Percentiles rank a stretch among this genome's conserved stretches.
These are phyloP conservation scores for Ajuga chamaepitys DNA, from an alignment of 257 asterid genomes.

Conservation along the genomic window DNA sequence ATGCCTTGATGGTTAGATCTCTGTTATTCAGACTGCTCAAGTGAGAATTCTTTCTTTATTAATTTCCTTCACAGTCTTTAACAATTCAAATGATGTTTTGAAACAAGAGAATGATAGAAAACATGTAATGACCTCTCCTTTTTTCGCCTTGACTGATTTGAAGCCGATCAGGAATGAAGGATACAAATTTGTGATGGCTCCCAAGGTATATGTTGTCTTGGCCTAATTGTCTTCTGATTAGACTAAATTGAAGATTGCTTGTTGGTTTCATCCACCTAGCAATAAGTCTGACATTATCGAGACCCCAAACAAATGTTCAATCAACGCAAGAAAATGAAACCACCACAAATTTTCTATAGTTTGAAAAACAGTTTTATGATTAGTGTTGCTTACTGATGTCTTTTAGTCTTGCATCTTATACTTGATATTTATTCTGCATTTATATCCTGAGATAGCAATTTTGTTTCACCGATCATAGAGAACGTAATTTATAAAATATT, in stretches of 20 bases:
- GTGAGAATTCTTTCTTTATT: background rate
- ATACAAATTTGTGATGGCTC: background rate
- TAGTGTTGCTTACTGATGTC: background rate
- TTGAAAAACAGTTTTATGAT: background rate
- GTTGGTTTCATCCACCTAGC: background rate
- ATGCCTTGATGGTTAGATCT: background rate
- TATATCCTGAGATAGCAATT: background rate
- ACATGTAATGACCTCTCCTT: background rate
- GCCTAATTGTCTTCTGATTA: background rate
- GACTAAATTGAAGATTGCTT: background rate
- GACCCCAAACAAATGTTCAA: background rate
- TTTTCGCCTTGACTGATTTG: constrained; percentile 5
- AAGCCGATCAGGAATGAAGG: background rate
- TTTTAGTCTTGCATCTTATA: no score
- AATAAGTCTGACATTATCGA: background rate
- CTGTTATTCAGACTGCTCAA: background rate
- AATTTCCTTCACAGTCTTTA: background rate
- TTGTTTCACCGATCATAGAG: background rate
- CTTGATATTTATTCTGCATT: background rate
- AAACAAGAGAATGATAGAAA: constrained; percentile 12
- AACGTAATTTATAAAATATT: background rate
- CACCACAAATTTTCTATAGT: background rate
- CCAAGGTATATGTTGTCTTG: background rate
- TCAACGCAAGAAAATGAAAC: background rate
- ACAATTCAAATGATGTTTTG: constrained; percentile 12